These are phyloP conservation scores for Mentha longifolia DNA, from an alignment of 257 asterid species.

Conservation along the genomic window DNA sequence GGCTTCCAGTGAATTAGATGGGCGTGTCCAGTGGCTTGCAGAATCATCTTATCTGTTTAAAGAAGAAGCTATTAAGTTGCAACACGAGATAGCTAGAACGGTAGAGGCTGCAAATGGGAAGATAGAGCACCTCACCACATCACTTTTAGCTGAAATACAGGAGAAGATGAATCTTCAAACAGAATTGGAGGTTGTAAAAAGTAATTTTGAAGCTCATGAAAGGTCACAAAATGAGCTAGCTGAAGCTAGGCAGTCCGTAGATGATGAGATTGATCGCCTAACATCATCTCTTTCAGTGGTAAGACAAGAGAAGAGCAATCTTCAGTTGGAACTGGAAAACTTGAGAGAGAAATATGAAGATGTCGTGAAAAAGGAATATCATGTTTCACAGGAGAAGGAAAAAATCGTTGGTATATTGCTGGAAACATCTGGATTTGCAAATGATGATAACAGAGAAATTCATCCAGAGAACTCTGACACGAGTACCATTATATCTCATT, in stretches of 20 bases:
- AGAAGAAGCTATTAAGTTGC: constrained; percentile 63
- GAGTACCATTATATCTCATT: constrained; percentile 49
- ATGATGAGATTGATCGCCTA: constrained; percentile 59
- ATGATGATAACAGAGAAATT: constrained; percentile 39
- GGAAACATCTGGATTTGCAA: constrained; percentile 71
- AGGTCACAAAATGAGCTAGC: constrained; percentile 57
- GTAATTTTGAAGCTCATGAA: constrained; percentile 46
- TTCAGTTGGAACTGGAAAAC: constrained; percentile 55
- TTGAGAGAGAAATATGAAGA: constrained; percentile 54
- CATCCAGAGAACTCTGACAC: constrained; percentile 49
- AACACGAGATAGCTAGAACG: constrained; percentile 52
- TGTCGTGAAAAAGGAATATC: constrained; percentile 50
- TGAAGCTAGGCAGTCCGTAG: constrained; percentile 55
- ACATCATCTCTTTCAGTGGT: constrained; percentile 59
- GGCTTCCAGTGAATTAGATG: constrained; percentile 54
- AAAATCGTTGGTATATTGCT: constrained; percentile 56
- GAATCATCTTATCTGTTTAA: constrained; percentile 58
- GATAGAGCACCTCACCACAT: constrained; percentile 60
- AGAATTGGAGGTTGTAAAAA: constrained; percentile 65
- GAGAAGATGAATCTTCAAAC: constrained; percentile 61
- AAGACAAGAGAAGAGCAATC: constrained; percentile 67
- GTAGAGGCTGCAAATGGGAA: constrained; percentile 59
- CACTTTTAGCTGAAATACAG: constrained; percentile 63
- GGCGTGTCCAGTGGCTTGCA: constrained; percentile 61
- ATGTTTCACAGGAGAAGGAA: constrained; percentile 57